Evolutionary conservation across 2,329 filamentous ascomycete genomes (phyloP).

Genomic region (Cladosporium sp.): DNA sequence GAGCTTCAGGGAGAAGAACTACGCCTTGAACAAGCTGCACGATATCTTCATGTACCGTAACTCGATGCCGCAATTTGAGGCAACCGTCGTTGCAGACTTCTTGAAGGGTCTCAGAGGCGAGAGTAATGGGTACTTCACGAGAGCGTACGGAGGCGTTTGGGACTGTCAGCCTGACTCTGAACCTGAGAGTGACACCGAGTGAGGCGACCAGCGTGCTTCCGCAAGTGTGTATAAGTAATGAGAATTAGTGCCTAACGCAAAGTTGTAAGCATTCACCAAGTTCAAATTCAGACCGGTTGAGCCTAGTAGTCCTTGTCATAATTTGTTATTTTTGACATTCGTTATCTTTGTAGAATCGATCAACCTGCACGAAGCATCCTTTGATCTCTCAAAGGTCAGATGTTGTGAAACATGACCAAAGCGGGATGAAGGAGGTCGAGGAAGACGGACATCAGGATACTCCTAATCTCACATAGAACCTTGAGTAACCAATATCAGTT

Average conservation of each 20-base stretch:
- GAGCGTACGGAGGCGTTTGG: background rate
- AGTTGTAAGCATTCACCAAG: background rate
- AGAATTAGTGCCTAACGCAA: background rate
- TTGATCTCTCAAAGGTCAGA: background rate
- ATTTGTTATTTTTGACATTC: too few relatives aligned
- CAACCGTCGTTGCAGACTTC: background rate
- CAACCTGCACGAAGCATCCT: too few relatives aligned
- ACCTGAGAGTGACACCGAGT: background rate
- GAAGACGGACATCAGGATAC: background rate
- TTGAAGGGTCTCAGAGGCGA: background rate
- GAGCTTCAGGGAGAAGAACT: constrained; percentile 19
- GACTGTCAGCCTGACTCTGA: background rate
- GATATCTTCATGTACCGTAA: background rate
- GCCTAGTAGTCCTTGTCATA: background rate
- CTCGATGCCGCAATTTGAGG: background rate
- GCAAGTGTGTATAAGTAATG: background rate
- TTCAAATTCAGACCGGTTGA: background rate
- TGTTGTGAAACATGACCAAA: background rate
- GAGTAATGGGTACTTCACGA: background rate
- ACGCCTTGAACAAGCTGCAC: background rate
- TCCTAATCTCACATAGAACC: background rate
- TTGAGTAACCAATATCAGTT: background rate
- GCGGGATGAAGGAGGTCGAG: background rate
- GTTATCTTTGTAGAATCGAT: too few relatives aligned
- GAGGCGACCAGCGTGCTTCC: background rate